Percentiles rank a stretch among this genome's conserved stretches.
phyloP scores from a whole-genome alignment of 2,329 filamentous ascomycete genomes.

The Trichoderma sp. region DNA sequence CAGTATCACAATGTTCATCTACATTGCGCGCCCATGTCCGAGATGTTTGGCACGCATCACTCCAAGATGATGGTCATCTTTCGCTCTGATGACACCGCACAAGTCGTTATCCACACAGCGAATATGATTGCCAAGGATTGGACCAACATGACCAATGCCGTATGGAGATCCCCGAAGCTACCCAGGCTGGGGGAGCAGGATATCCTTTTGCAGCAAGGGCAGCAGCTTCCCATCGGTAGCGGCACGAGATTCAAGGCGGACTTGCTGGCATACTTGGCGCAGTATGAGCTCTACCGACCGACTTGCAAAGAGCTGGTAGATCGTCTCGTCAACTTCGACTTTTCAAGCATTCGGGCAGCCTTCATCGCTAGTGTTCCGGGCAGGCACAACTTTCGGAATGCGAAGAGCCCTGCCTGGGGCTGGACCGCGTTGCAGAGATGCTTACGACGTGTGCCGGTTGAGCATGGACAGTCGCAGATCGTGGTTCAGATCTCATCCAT shows the following conservation, averaged over 20 bases:
- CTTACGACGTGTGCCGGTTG: slow-evolving; percentile 57
- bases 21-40: slow-evolving; percentile 76
- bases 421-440: slow-evolving; percentile 69
- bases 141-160: slow-evolving; percentile 83
- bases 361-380: slow-evolving; percentile 80
- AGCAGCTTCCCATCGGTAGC: slow-evolving; percentile 49
- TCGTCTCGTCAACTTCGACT: slow-evolving; percentile 66
- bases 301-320: slow-evolving; percentile 59
- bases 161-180: slow-evolving; percentile 76
- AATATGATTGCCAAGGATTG: slow-evolving; percentile 91
- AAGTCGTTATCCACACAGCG: slow-evolving; percentile 83
- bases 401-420: slow-evolving; percentile 67
- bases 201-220: background rate
- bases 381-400: slow-evolving; percentile 55
- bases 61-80: slow-evolving; percentile 87
- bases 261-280: slow-evolving; percentile 69
- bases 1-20: slow-evolving; percentile 69
- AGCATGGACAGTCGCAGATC: slow-evolving; percentile 49
- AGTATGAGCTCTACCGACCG: slow-evolving; percentile 63
- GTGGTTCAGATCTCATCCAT: slow-evolving; percentile 76
- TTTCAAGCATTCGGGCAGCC: slow-evolving; percentile 66
- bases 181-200: slow-evolving; percentile 46
- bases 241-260: slow-evolving; percentile 76
- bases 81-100: slow-evolving; percentile 72
- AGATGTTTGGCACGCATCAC: slow-evolving; percentile 84